Evolutionary conservation across 139 green algal species (phyloP).

Genomic region (Chlamydomonas sphaeroides): DNA sequence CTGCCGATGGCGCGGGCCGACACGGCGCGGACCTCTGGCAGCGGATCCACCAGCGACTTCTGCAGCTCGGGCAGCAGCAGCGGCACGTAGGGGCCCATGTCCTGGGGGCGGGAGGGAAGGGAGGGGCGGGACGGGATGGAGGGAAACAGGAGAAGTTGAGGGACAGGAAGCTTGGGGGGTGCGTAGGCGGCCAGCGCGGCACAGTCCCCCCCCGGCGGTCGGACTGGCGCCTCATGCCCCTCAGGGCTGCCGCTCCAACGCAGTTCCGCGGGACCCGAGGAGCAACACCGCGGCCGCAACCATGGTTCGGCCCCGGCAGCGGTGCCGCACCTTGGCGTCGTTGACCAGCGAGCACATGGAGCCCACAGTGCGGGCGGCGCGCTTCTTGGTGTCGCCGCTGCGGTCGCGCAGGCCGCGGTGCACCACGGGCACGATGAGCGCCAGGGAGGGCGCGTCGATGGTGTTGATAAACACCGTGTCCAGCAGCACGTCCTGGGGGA

Average conservation of each 20-base stretch:
- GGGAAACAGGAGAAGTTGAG: too few relatives aligned
- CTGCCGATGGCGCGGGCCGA: conserved; percentile 87
- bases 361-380: conserved; percentile 92
- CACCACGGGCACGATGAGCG: conserved; percentile 95
- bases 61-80: conserved; percentile 94
- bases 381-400: conserved; percentile 93
- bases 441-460: conserved; percentile 91
- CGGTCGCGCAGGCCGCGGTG: conserved; percentile 89
- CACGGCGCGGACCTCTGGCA: conserved; percentile 89
- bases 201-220: too few relatives aligned
- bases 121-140: background rate
- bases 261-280: too few relatives aligned
- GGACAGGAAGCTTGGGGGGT: too few relatives aligned
- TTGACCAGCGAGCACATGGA: conserved; percentile 95
- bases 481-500: conserved; percentile 89
- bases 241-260: too few relatives aligned
- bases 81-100: conserved; percentile 94
- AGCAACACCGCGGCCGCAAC: too few relatives aligned
- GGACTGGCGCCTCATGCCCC: too few relatives aligned
- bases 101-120: conserved; percentile 48
- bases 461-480: conserved; percentile 96
- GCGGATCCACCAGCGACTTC: conserved; percentile 91
- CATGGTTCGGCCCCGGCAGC: too few relatives aligned
- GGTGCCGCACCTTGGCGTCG: conserved; percentile 79
- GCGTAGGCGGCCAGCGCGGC: too few relatives aligned